Conservation (phyloP, 2,329 filamentous ascomycete species). For the Nigrograna mackinnonii region DNA sequence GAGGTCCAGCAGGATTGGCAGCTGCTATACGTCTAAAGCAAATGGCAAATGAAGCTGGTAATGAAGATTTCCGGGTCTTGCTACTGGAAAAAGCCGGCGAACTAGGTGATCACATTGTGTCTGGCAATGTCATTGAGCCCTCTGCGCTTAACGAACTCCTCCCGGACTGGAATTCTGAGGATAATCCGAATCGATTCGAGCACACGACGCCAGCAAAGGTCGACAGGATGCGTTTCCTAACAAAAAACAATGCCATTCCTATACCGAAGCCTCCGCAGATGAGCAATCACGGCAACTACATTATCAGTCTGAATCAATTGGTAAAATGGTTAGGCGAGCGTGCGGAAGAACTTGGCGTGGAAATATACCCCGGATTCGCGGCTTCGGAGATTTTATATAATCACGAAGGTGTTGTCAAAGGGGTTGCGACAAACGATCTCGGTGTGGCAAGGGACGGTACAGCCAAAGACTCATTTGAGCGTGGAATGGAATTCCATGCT, state of each 20-base stretch:
- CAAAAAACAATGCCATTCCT: slow-evolving; percentile 75
- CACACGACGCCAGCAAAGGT: slow-evolving; percentile 79
- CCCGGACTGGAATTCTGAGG: slow-evolving; percentile 89
- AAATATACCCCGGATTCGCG: slow-evolving; percentile 95
- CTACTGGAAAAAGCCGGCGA: slow-evolving; percentile 95
- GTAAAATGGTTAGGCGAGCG: slow-evolving; percentile 94
- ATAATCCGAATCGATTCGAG: slow-evolving; percentile 86
- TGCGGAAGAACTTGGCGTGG: slow-evolving; percentile 94
- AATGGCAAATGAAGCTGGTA: slow-evolving; percentile 89
- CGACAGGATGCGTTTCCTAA: slow-evolving; percentile 94
- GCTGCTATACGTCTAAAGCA: slow-evolving; percentile 96
- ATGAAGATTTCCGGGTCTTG: slow-evolving; percentile 93
- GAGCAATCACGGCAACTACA: slow-evolving; percentile 98
- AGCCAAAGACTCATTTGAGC: slow-evolving; percentile 88
- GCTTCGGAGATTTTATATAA: slow-evolving; percentile 91
- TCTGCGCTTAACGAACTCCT: slow-evolving; percentile 86
- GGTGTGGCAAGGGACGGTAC: slow-evolving; percentile 81
- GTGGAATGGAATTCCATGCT: slow-evolving; percentile 98
- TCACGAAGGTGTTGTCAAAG: slow-evolving; percentile 83
- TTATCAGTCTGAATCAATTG: slow-evolving; percentile 92
- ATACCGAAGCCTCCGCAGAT: slow-evolving; percentile 93
- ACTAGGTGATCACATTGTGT: slow-evolving; percentile 91
- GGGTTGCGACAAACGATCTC: slow-evolving; percentile 94
- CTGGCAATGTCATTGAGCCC: slow-evolving; percentile 92
- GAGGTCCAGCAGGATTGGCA: slow-evolving; percentile 89